Evolutionary conservation across 2,329 filamentous ascomycete genomes (phyloP), one percentile per base, ranked within the genome.

Genomic region (Calonectria leucothoes): DNA sequence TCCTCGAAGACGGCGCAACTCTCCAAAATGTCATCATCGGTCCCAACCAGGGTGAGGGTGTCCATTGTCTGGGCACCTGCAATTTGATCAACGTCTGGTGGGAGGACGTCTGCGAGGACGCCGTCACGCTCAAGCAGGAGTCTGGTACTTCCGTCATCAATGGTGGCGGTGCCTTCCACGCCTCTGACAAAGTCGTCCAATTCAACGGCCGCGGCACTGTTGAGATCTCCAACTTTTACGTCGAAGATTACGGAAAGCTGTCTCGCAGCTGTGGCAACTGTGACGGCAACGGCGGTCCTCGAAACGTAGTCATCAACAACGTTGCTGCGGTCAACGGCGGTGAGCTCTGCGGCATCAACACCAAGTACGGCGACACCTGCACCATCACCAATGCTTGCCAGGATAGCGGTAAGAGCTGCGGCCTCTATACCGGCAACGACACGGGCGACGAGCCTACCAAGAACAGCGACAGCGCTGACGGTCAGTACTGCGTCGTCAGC

Each of bases 11-110:
- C 65, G 89, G 89, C 35, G 89, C 85, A 35, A 88, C 85, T 31
- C 82, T 90, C 33, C 86, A 85, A 75, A 90, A 90, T 77, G 88
- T 88, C 79, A 89, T 90, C 78, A 89, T 90, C 66, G 88, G 89
- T 27, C 83, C 83, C n/a, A 85, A 87, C 71, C 84, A 89, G 74
- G 84, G 86, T 42, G 88, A 89, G 81, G 88, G 85, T 67, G 85
- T 90, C 37, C 88, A 90, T 82, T 90, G 88, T 81, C 80, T 85
- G 66, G 87, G 87, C 39, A 81, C 85, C 17, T 89, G 88, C 77
- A 83, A 81, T 14, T 73, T 83, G 35, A 83, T 81, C 76, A 84
- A 83, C 71, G 84, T 86, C 73, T 84, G 83, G 84, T 84, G 82
- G 82, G 78, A 81, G 20, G 82, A 85, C 64, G 83, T 86, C 35